Evolutionary conservation across 2,329 filamentous ascomycete genomes (phyloP), one percentile per base, ranked within the genome.

Genomic region (Reticulascus tulasneorum): DNA sequence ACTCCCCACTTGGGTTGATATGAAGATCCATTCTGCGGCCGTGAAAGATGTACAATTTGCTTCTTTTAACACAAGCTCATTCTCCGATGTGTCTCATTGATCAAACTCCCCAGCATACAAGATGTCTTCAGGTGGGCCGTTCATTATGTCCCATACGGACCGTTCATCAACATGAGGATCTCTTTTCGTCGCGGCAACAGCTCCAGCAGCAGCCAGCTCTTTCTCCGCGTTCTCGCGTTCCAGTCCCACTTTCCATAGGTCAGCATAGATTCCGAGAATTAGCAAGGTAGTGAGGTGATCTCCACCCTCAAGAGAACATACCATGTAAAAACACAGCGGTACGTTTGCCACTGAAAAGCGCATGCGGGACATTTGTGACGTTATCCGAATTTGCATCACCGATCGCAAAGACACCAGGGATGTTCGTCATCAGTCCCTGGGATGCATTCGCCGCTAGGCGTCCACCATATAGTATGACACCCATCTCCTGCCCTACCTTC

Each of bases 321-420:
- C 75, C 65, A 45, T 82, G 77, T 5, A 77, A 40, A 31, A 58
- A 76, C 1, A 82, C 75, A 6, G 73, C 76, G 0, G 75, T 62
- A 20, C 67, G 55, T 64, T 82, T 82, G 4, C 76, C 77, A 10
- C 61, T 72, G 48, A 63, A 81, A 48, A 82, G 66, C 0, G 78
- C 77, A 43, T 80, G 77, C 0, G 75, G 75, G 1, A 81, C 69
- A 44, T 81, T 82, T 4, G 75, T 79, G 8, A 64, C 60, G n/a
- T 71, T 70, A 35, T 80, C 76, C 21, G 67, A 69, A 54, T 81
- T 82, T 10, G 69, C 70, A 44, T 82, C 77, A 0, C 78, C 77
- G 15, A 81, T 54, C 6, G 73, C 77, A 46, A 71, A 81, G 1
- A 80, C 67, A 2, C 75, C 75, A 0, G 58, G 49, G 5, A 77